Evolutionary conservation across 208 protist genomes (phyloP).

Genomic region (Wallacemonas sp.): DNA sequence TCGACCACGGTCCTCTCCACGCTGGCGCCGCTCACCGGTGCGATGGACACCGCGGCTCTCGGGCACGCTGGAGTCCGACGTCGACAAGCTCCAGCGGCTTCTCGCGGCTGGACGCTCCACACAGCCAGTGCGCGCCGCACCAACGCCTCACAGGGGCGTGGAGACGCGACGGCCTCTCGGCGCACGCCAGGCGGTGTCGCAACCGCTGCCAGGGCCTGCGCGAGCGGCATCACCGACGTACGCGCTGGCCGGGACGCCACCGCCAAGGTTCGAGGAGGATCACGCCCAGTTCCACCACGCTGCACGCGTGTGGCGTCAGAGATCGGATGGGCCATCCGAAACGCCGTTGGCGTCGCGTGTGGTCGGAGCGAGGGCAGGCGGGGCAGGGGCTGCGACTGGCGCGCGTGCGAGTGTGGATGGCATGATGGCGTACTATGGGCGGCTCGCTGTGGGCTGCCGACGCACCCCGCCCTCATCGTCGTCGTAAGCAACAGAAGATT

Average conservation of each 20-base stretch:
- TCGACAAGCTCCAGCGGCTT: background rate
- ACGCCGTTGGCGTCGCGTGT: background rate
- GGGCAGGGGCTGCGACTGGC: background rate
- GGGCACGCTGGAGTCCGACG: constrained; percentile 10
- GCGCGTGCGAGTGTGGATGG: constrained; percentile 11
- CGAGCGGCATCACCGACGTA: background rate
- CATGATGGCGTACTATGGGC: constrained; percentile 12
- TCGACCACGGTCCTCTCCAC: background rate
- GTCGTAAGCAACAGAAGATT: background rate
- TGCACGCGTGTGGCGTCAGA: constrained; percentile 2
- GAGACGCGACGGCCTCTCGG: background rate
- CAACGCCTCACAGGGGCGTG: background rate
- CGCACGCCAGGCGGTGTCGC: background rate
- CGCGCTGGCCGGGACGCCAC: background rate
- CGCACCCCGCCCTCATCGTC: background rate
- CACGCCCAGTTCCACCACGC: constrained; percentile 5
- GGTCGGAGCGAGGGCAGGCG: no score
- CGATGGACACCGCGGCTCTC: constrained; percentile 10
- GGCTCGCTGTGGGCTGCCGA: background rate
- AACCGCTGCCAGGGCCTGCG: background rate
- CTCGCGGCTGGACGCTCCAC: background rate
- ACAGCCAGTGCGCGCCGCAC: background rate
- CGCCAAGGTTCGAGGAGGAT: background rate
- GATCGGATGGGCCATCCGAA: background rate
- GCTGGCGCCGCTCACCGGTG: constrained; percentile 6